Conservation (phyloP, 2,329 filamentous ascomycete species). For the Alternaria incomplexa region DNA sequence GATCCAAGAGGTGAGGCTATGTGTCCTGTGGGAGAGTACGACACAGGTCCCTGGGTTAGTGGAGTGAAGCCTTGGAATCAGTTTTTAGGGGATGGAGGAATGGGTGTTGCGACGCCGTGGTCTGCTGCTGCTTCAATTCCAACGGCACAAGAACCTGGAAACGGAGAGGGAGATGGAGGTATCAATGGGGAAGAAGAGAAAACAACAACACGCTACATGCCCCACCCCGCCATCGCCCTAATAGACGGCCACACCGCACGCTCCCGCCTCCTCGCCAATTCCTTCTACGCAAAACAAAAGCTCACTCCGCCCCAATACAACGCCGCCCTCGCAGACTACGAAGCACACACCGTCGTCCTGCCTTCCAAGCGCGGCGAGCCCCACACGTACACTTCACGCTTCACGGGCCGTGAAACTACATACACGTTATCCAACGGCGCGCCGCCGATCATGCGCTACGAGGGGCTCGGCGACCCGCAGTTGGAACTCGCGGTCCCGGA, state of each 20-base stretch:
- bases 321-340: not conserved
- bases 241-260: constrained; percentile 28
- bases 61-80: constrained; percentile 40
- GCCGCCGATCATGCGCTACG: constrained; percentile 16
- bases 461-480: constrained; percentile 14
- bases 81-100: constrained; percentile 25
- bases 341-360: not conserved
- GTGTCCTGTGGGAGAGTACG: not conserved
- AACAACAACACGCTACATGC: constrained; percentile 21
- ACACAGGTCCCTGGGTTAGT: constrained; percentile 21
- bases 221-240: constrained; percentile 31
- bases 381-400: not conserved
- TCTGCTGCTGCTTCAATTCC: not conserved
- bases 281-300: not conserved
- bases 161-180: not conserved
- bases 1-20: not conserved
- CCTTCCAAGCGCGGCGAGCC: not conserved
- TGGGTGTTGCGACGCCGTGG: constrained; percentile 19
- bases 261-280: constrained; percentile 1
- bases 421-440: constrained; percentile 22
- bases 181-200: not conserved
- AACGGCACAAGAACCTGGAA: too few relatives aligned
- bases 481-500: constrained; percentile 2
- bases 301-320: not conserved
- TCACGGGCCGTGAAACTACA: not conserved